Evolutionary conservation across 169 alveolate genomes (phyloP), one percentile per base, ranked within the genome.

Genomic region (Cytauxzoon felis): DNA sequence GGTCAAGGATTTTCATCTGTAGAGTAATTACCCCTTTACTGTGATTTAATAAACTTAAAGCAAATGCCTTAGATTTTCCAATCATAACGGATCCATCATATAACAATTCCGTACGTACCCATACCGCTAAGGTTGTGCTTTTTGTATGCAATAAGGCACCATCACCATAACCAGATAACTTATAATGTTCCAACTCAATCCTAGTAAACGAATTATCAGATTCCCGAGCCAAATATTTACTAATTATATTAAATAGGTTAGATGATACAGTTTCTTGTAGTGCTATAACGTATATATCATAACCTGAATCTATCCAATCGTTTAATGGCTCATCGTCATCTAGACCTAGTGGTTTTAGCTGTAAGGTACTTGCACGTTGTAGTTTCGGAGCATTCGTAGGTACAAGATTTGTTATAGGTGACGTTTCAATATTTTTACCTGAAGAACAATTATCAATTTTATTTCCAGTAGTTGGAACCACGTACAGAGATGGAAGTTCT

Each of bases 1-100:
- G 94, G 21, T 75, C 80, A 27, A 47, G 60, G 4, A 87, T 65
- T 18, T 58, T 60, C 70, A 89, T 50, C 67, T 70, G 82, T 45
- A 89, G 59, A 7, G 90, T 79, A 34, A 89, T 86, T 7, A 88
- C 89, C 23, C 94, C 94, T 58, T 89, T 89, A 64, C 94, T 89
- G 33, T 87, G 80, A 70, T 89, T 89, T 30, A 87, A 42, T 41
- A 79, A 79, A 62, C 71, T 63, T 36, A 88, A 73, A 27, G 80
- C 71, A 30, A 72, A 60, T 40, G 79, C 49, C 54, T 71, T 83
- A 3, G 91, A 75, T 21, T 54, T 65, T 45, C 87, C 81, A 23
- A 85, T 70, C 32, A 53, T 51, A 1, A 68, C 88, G 13, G 59
- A 50, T 1, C 88, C 88, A 16, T 68, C 48, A 21, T 73, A 82